These are phyloP conservation scores for Scopulariopsis brevicaulis DNA, from an alignment of 2,329 filamentous ascomycete genomes.

Conservation along the genomic window DNA sequence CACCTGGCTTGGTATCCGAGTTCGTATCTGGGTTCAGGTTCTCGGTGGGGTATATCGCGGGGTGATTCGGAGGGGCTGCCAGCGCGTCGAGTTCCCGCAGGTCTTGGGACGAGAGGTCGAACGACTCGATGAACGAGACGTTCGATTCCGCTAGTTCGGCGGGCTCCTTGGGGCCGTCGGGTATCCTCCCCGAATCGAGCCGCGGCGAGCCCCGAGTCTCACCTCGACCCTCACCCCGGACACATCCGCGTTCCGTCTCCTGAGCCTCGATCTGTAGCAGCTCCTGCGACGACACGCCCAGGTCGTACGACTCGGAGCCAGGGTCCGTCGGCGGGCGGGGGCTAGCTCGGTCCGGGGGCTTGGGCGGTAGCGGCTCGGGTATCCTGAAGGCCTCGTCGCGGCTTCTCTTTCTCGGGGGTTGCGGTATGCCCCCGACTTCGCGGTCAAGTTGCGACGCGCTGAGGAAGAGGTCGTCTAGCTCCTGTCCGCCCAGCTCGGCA, in stretches of 20 bases:
- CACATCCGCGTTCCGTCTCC: neutral
- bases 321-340: neutral
- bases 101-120: neutral
- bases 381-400: neutral
- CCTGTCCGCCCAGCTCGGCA: conserved; percentile 7
- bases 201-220: neutral
- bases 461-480: neutral
- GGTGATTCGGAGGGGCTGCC: neutral
- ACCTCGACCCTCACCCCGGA: no score
- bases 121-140: neutral
- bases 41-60: neutral
- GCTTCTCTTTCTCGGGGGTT: neutral
- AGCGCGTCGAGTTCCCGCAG: neutral
- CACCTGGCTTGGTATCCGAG: neutral
- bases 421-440: neutral
- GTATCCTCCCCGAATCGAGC: neutral
- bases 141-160: neutral
- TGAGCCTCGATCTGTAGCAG: neutral
- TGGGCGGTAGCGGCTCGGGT: conserved; percentile 6
- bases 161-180: neutral
- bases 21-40: neutral
- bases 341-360: conserved; percentile 5
- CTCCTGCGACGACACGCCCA: neutral
- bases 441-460: conserved; percentile 1
- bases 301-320: neutral